Conservation (phyloP, 352 stramenopile species). For the Globisporangium lucens region DNA sequence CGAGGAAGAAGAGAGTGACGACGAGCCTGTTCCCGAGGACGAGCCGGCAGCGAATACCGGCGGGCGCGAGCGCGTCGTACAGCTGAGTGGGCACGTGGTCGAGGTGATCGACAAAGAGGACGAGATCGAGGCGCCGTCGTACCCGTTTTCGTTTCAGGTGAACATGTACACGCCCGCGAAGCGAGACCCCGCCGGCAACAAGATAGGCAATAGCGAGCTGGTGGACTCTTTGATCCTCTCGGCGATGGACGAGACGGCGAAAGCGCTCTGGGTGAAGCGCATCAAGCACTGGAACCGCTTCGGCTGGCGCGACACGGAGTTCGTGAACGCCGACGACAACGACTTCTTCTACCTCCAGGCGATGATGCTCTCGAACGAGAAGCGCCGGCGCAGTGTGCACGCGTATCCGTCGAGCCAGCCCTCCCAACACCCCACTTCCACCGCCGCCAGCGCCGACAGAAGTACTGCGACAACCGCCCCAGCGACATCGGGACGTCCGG, state of each 20-base stretch:
- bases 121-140: constrained; percentile 33
- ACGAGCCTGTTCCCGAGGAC: constrained; percentile 17
- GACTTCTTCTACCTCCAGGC: constrained; percentile 42
- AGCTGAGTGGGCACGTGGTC: constrained; percentile 60
- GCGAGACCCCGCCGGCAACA: constrained; percentile 26
- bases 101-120: constrained; percentile 52
- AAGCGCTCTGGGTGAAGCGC: constrained; percentile 64
- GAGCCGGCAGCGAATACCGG: not conserved
- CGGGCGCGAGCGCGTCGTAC: constrained; percentile 36
- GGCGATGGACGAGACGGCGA: constrained; percentile 36
- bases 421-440: not conserved
- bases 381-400: constrained; percentile 26
- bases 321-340: constrained; percentile 34
- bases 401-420: constrained; percentile 9
- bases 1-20: constrained; percentile 22
- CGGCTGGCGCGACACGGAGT: constrained; percentile 55
- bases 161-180: constrained; percentile 50
- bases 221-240: constrained; percentile 55
- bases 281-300: constrained; percentile 68
- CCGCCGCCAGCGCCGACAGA: not conserved
- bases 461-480: constrained; percentile 16
- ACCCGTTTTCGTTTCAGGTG: constrained; percentile 64
- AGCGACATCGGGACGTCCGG: constrained; percentile 23
- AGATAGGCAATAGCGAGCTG: constrained; percentile 30
- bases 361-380: constrained; percentile 28